Evolutionary conservation across 305 asterid genomes (phyloP).

Genomic region (Solanum hybrid): DNA sequence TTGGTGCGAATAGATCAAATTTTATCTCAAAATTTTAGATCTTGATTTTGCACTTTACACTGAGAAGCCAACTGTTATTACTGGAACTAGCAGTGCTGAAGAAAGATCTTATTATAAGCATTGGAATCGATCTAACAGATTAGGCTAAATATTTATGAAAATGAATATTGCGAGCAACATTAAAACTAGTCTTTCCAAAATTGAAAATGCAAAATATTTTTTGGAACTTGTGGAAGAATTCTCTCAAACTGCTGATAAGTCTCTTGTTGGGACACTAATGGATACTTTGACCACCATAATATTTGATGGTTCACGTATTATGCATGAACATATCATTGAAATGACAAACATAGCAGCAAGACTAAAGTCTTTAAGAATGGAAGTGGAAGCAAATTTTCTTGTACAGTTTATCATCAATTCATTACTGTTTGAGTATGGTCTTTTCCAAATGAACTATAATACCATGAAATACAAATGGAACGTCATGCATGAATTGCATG

Average conservation of each 20-base stretch:
- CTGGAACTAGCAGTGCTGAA: not conserved
- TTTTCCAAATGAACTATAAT: not conserved
- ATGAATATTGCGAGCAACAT: not conserved
- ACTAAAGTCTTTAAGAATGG: not conserved
- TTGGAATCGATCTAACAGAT: not conserved
- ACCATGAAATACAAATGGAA: not conserved
- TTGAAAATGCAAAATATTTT: not conserved
- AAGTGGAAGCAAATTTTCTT: not conserved
- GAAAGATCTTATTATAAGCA: not conserved
- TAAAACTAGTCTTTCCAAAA: not conserved
- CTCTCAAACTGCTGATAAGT: not conserved
- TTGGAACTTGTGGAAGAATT: not conserved
- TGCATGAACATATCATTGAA: not conserved
- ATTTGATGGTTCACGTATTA: not conserved
- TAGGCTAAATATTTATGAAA: not conserved
- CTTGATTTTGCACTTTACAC: not conserved
- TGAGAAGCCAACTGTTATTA: not conserved
- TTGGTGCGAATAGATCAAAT: not conserved
- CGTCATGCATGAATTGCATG: not conserved
- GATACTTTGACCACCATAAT: not conserved
- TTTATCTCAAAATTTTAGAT: not conserved
- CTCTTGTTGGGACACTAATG: not conserved
- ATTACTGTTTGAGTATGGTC: not conserved
- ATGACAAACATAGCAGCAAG: not conserved
- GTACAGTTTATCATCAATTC: not conserved